Evolutionary conservation across 257 asterid genomes (phyloP).

Genomic region (Anisodus acutangulus): DNA sequence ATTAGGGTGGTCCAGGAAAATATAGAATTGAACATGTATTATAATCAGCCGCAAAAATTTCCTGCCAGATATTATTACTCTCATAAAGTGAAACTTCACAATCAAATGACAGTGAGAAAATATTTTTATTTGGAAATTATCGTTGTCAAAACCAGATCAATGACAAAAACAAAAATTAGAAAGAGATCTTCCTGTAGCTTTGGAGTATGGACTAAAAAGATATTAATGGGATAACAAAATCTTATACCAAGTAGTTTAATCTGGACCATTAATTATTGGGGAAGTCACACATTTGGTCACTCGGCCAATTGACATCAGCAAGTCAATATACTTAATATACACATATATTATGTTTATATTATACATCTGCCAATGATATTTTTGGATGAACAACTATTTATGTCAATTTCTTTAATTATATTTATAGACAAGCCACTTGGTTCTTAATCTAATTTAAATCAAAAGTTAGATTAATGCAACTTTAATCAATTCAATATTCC

Average conservation of each 20-base stretch:
- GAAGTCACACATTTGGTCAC: too few relatives aligned
- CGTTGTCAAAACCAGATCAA: background rate
- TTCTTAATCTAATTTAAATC: background rate
- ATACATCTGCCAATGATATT: too few relatives aligned
- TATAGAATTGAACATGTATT: background rate
- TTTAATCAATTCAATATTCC: background rate
- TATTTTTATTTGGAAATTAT: background rate
- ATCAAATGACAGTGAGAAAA: background rate
- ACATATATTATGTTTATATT: too few relatives aligned
- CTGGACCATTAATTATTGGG: background rate
- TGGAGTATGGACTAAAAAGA: background rate
- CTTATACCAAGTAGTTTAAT: background rate
- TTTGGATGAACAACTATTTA: too few relatives aligned
- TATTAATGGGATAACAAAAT: background rate
- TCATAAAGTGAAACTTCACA: background rate
- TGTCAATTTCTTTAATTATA: too few relatives aligned
- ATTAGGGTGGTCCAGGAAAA: background rate
- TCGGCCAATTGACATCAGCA: too few relatives aligned
- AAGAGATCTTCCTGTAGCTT: background rate
- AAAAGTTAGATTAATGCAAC: background rate
- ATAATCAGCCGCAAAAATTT: background rate
- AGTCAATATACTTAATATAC: too few relatives aligned
- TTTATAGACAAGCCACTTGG: background rate
- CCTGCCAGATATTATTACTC: background rate
- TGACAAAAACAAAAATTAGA: background rate